phyloP scores from a whole-genome alignment of 2,329 filamentous ascomycete genomes.

The Neoascochyta sp. region DNA sequence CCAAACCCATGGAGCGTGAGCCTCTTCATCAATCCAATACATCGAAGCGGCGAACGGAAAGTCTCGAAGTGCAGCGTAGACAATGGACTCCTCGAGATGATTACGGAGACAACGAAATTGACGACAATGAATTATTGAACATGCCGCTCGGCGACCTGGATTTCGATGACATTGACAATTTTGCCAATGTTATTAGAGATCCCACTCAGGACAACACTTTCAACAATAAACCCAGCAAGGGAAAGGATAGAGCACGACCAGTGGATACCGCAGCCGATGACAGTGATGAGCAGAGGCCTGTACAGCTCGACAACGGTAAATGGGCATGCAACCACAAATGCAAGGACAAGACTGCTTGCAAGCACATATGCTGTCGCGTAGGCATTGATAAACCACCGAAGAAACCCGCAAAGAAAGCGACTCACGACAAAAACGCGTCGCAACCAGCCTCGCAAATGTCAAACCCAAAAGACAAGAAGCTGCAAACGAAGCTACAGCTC shows the following conservation, averaged over 20 bases:
- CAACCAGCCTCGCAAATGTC: constrained; percentile 1
- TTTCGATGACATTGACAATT: constrained; percentile 53
- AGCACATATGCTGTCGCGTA: constrained; percentile 68
- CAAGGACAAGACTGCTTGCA: constrained; percentile 60
- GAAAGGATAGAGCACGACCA: constrained; percentile 3
- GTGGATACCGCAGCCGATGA: constrained; percentile 6
- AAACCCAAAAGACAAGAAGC: constrained; percentile 11
- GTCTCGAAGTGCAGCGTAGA: constrained; percentile 5
- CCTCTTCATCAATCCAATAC: constrained; percentile 24
- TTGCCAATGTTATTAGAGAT: constrained; percentile 31
- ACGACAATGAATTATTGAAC: constrained; percentile 52
- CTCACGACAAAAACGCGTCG: constrained; percentile 7
- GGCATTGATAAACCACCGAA: constrained; percentile 63
- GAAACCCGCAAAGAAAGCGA: constrained; percentile 29
- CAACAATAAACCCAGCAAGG: constrained; percentile 13
- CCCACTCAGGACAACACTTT: constrained; percentile 19
- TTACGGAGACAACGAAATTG: constrained; percentile 52
- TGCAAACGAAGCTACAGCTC: constrained; percentile 30
- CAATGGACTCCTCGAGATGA: constrained; percentile 40
- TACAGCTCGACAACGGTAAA: constrained; percentile 63
- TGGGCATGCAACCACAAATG: constrained; percentile 73
- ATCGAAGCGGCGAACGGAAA: constrained; percentile 27
- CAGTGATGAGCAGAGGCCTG: constrained; percentile 37
- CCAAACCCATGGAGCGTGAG: constrained; percentile 14
- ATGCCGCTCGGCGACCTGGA: constrained; percentile 39